Percentiles rank a stretch among this genome's conserved stretches.
Evolutionary conservation across 1,284 basidiomycete genomes (phyloP).

Genomic region (Phylloboletellus chloephorus): DNA sequence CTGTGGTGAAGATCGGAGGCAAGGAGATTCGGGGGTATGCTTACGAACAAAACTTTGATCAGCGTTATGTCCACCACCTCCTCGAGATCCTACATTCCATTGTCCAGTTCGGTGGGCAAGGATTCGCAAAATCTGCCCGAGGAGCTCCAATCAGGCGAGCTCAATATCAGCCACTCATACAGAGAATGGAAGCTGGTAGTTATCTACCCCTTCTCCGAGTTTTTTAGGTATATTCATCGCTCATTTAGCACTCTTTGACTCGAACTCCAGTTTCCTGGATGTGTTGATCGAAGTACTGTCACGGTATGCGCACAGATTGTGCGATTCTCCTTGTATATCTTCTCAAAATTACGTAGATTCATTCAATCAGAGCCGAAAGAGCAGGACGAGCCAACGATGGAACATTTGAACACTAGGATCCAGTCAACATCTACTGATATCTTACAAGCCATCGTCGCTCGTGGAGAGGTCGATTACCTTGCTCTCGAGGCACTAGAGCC

Average conservation of each 20-base stretch:
- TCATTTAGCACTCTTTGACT: slow-evolving; percentile 45
- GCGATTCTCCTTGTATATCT: background rate
- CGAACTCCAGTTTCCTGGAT: slow-evolving; percentile 70
- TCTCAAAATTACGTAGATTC: slow-evolving; percentile 44
- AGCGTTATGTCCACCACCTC: slow-evolving; percentile 64
- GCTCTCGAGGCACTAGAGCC: slow-evolving; percentile 64
- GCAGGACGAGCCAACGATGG: slow-evolving; percentile 46
- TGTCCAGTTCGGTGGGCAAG: slow-evolving; percentile 83
- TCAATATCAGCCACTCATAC: slow-evolving; percentile 50
- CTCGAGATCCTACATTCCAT: slow-evolving; percentile 76
- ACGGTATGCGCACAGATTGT: slow-evolving; percentile 42
- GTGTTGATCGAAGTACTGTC: slow-evolving; percentile 64
- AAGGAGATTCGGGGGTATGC: slow-evolving; percentile 61
- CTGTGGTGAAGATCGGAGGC: slow-evolving; percentile 50
- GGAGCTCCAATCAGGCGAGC: slow-evolving; percentile 58
- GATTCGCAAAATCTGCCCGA: slow-evolving; percentile 69
- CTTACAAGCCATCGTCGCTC: slow-evolving; percentile 74
- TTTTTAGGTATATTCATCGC: slow-evolving; percentile 15
- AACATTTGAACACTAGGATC: slow-evolving; percentile 55
- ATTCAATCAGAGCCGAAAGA: slow-evolving; percentile 68
- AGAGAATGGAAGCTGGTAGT: slow-evolving; percentile 56
- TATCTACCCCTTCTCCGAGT: background rate
- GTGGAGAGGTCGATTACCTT: slow-evolving; percentile 66
- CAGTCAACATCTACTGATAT: slow-evolving; percentile 78
- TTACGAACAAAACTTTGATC: slow-evolving; percentile 76